Evolutionary conservation across 2,329 filamentous ascomycete genomes (phyloP).

Genomic region (Grosmannia serpens): DNA sequence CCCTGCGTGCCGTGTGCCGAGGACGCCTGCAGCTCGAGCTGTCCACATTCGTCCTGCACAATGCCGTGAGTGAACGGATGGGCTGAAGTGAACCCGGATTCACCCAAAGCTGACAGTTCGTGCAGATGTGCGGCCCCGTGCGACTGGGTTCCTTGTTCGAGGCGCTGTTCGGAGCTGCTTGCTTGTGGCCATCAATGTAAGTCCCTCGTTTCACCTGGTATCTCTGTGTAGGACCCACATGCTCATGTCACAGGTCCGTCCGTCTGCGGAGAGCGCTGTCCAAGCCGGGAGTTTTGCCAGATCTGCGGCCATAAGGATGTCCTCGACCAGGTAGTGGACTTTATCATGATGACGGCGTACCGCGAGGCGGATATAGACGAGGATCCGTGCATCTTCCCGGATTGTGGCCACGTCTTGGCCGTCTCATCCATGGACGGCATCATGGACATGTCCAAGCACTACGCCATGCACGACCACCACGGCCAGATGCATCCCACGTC

Average conservation of each 20-base stretch:
- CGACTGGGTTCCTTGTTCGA: constrained; percentile 52
- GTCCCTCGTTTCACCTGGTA: not conserved
- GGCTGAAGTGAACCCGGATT: not conserved
- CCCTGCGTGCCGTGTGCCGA: constrained; percentile 52
- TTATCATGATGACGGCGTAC: constrained; percentile 42
- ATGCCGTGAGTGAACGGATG: constrained; percentile 5
- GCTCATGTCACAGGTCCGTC: constrained; percentile 28
- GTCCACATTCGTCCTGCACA: constrained; percentile 33
- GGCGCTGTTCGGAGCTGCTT: constrained; percentile 42
- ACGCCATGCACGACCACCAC: constrained; percentile 26
- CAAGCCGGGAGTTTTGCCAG: constrained; percentile 41
- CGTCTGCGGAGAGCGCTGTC: constrained; percentile 54
- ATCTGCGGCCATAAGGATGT: constrained; percentile 31
- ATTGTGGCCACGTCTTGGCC: constrained; percentile 54
- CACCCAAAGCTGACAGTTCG: not conserved
- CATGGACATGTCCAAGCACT: constrained; percentile 42
- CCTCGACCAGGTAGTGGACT: constrained; percentile 35
- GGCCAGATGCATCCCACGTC: not conserved
- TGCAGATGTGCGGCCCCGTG: constrained; percentile 54
- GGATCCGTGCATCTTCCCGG: constrained; percentile 48
- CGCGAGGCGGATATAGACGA: constrained; percentile 45
- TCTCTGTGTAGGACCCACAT: not conserved
- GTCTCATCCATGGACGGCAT: constrained; percentile 47
- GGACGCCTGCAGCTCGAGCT: constrained; percentile 38
- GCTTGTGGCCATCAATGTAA: constrained; percentile 47